A percentile compares a stretch with the other conserved stretches of the same genome.
Evolutionary conservation across 1,139 yeast genomes (phyloP).

Genomic region (Nakaseomyces bracarensis): DNA sequence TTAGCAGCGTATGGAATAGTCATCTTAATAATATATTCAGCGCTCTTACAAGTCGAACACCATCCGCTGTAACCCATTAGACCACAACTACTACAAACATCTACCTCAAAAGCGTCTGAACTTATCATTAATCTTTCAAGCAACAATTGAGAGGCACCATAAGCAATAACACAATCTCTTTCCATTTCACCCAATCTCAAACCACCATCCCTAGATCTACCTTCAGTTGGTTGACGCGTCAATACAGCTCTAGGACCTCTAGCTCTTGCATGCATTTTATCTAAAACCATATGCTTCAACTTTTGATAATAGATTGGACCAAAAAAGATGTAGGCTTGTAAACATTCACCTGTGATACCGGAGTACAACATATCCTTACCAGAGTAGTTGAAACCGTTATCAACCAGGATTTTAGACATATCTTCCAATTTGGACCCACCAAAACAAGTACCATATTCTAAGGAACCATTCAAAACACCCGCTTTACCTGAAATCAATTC

Average conservation of each 20-base stretch:
- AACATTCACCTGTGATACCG: conserved; percentile 97
- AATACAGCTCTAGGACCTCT: conserved; percentile 98
- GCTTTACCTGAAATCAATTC: conserved; percentile 96
- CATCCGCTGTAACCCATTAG: conserved; percentile 95
- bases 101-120: conserved; percentile 96
- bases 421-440: conserved; percentile 95
- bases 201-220: conserved; percentile 99
- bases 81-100: conserved; percentile 92
- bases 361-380: conserved; percentile 97
- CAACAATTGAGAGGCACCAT: conserved; percentile 93
- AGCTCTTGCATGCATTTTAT: conserved; percentile 99
- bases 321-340: conserved; percentile 94
- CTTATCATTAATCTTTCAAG: conserved; percentile 93
- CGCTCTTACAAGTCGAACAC: conserved; percentile 92
- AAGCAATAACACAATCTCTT: conserved; percentile 98
- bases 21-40: conserved; percentile 83
- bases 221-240: conserved; percentile 98
- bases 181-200: conserved; percentile 99
- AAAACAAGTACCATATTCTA: conserved; percentile 96
- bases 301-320: conserved; percentile 98
- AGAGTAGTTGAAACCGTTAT: conserved; percentile 85
- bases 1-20: conserved; percentile 98
- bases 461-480: conserved; percentile 83
- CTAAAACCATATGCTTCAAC: conserved; percentile 97
- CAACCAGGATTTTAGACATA: conserved; percentile 87